These are phyloP conservation scores for Diplosphaera chodatii DNA, from an alignment of 139 green algal genomes.

Conservation along the genomic window DNA sequence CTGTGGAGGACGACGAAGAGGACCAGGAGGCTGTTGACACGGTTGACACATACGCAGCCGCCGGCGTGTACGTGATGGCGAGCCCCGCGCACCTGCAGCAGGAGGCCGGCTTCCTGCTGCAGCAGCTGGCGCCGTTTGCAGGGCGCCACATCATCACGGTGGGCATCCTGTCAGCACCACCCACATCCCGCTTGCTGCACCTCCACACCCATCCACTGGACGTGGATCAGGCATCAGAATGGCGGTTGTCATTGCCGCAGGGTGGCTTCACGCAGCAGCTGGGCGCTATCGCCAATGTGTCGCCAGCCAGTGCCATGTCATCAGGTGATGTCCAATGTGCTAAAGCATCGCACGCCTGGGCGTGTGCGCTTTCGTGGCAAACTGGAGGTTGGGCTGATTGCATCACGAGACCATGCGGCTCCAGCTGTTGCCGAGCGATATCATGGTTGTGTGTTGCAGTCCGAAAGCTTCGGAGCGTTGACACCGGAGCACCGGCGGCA, in stretches of 20 bases:
- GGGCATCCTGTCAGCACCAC: too few species aligned
- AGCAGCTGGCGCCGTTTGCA: constrained; percentile 8
- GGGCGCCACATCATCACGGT: constrained; percentile 12
- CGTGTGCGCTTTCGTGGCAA: too few species aligned
- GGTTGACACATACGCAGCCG: not conserved
- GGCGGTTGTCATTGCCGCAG: not conserved
- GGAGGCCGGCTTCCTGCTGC: constrained; percentile 4
- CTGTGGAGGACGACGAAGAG: not conserved
- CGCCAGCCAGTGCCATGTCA: not conserved
- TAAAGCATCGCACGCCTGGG: too few species aligned
- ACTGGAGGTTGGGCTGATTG: too few species aligned
- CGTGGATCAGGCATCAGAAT: too few species aligned
- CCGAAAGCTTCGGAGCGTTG: not conserved
- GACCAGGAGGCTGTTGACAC: not conserved
- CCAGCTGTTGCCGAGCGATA: too few species aligned
- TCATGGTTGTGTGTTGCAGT: not conserved
- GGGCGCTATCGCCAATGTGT: not conserved
- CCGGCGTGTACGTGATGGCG: not conserved
- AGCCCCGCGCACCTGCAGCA: not conserved
- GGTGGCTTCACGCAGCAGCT: not conserved
- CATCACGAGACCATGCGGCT: too few species aligned
- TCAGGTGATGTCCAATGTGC: too few species aligned
- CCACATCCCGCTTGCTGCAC: too few species aligned
- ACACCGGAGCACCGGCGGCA: not conserved
- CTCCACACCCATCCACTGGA: too few species aligned